A percentile compares a stretch with the other conserved stretches of the same genome.
Conservation (phyloP, 495 filamentous ascomycete genomes). For the Physcia stellaris region DNA sequence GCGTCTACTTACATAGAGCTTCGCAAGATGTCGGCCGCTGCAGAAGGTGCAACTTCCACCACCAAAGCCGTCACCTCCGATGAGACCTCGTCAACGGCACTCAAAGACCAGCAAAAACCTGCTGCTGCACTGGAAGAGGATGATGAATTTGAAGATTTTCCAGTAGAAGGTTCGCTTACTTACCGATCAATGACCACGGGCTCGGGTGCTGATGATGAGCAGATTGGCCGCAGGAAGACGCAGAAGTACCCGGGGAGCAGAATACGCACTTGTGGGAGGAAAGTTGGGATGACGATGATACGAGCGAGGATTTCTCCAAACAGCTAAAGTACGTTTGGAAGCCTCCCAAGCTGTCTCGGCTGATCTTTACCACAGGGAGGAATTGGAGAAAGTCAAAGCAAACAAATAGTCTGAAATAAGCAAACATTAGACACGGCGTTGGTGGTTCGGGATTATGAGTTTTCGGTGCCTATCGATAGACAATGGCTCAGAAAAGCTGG, state of each 20-base stretch:
- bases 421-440: background rate
- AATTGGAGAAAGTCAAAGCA: slow-evolving; percentile 85
- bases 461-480: too few species aligned
- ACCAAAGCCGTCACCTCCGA: slow-evolving; percentile 31
- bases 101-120: slow-evolving; percentile 36
- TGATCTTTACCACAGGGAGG: slow-evolving; percentile 48
- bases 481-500: too few species aligned
- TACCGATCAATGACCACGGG: background rate
- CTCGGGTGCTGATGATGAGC: background rate
- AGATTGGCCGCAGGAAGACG: slow-evolving; percentile 86
- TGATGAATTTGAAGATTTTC: slow-evolving; percentile 98
- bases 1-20: background rate
- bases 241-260: slow-evolving; percentile 52
- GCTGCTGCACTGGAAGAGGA: slow-evolving; percentile 78
- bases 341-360: background rate
- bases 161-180: slow-evolving; percentile 68
- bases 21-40: slow-evolving; percentile 25
- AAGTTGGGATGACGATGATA: slow-evolving; percentile 99
- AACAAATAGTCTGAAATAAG: slow-evolving; percentile 37
- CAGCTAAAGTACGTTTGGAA: slow-evolving; percentile 68
- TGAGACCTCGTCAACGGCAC: slow-evolving; percentile 20
- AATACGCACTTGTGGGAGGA: slow-evolving; percentile 94
- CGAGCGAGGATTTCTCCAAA: slow-evolving; percentile 86
- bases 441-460: too few species aligned
- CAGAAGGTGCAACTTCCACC: slow-evolving; percentile 17